A percentile compares a stretch with the other conserved stretches of the same genome.
These are phyloP conservation scores for Claviceps arundinis DNA, from an alignment of 2,329 filamentous ascomycete genomes.

Conservation along the genomic window DNA sequence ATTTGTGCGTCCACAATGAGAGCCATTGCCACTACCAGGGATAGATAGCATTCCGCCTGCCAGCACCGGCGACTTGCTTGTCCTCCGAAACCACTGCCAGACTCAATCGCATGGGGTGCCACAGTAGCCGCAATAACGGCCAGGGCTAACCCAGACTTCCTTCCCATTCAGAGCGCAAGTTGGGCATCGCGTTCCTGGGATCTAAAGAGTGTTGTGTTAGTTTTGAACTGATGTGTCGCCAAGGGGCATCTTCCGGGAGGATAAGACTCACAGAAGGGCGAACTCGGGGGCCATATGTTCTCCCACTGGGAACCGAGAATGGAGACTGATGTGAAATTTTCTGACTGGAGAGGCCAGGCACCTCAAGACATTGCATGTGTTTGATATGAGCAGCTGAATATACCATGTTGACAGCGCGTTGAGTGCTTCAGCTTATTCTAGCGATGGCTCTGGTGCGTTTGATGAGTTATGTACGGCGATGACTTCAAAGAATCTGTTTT, in stretches of 20 bases:
- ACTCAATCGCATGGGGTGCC: slow-evolving; percentile 27
- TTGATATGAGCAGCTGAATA: background rate
- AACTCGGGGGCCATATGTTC: slow-evolving; percentile 7
- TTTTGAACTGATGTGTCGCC: background rate
- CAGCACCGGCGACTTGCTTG: background rate
- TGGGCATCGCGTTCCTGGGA: slow-evolving; percentile 39
- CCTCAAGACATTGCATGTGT: background rate
- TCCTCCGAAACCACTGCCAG: background rate
- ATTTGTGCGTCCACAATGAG: background rate
- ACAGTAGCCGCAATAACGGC: slow-evolving; percentile 36
- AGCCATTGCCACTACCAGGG: too few species aligned
- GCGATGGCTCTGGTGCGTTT: background rate
- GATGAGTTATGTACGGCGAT: background rate
- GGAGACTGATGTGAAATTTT: background rate
- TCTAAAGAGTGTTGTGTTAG: slow-evolving; percentile 12
- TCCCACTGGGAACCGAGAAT: background rate
- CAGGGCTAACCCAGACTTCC: slow-evolving; percentile 44
- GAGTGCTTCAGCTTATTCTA: background rate
- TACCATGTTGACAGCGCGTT: background rate
- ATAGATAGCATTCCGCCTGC: too few species aligned
- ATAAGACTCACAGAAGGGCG: background rate
- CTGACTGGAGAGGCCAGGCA: background rate
- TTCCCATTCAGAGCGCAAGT: slow-evolving; percentile 34
- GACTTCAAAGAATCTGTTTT: background rate
- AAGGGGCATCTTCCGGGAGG: background rate